Base-by-base conservation (phyloP, 257 asterid genomes). In the Orobanche coerulescens region DNA sequence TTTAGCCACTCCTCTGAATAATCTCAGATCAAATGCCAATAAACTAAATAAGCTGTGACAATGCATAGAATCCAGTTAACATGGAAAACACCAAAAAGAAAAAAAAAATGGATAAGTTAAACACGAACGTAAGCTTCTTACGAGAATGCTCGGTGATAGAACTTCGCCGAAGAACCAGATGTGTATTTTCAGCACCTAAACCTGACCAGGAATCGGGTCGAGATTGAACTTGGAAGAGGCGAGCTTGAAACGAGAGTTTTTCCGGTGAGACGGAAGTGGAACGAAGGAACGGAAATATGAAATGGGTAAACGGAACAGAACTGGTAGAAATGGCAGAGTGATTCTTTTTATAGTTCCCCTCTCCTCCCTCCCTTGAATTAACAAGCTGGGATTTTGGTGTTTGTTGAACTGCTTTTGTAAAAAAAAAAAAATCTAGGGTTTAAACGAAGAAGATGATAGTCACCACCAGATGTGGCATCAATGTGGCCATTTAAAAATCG, bases 261-360 rank as follows among this genome's bases (percentile, higher is more conserved):
- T 31, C n/a, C 30, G 52, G 47, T 53, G n/a, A n/a, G n/a, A n/a
- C n/a, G n/a, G 58, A 62, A 30, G 24, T 8, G 61, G 30, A 58
- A 62, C 8, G 36, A 4, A 69, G 62, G 62, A n/a, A n/a, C n/a
- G n/a, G n/a, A n/a, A n/a, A n/a, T n/a, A n/a, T n/a, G n/a, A n/a
- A n/a, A n/a, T n/a, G n/a, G n/a, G n/a, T n/a, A n/a, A n/a, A n/a
- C n/a, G n/a, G n/a, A n/a, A n/a, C n/a, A n/a, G n/a, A n/a, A n/a
- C n/a, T n/a, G n/a, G n/a, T n/a, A 52, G 14, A 33, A 55, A 63
- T 43, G 66, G 19, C 34, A 46, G 56, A 48, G 43, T 18, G n/a
- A n/a, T 54, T 64, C 61, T 55, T 20, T 54, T 54, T 62, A 54
- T 62, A 62, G 64, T 53, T n/a, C n/a, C n/a, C n/a, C n/a, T n/a